These are phyloP conservation scores for Saccharomycopsis babjevae DNA, from an alignment of 805 yeast genomes.

Conservation along the genomic window DNA sequence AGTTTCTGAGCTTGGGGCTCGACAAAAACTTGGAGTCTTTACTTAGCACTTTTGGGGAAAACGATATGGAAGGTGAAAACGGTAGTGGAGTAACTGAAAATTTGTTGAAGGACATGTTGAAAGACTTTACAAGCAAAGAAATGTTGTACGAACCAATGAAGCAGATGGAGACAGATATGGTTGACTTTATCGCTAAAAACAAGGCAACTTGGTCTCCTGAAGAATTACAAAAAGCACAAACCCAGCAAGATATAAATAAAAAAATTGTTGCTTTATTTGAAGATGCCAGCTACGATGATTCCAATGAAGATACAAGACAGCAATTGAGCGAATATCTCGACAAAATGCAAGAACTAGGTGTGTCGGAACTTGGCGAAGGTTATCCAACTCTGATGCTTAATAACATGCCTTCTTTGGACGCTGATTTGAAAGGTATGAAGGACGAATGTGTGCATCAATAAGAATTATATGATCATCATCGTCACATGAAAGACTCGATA, in stretches of 20 bases:
- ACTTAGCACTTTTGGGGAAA: slow-evolving; percentile 18
- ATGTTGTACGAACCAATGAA: slow-evolving; percentile 82
- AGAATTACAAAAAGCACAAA: slow-evolving; percentile 43
- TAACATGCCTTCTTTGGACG: not conserved
- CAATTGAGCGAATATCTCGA: slow-evolving; percentile 51
- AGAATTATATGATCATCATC: not conserved
- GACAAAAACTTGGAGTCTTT: not conserved
- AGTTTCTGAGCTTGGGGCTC: slow-evolving; percentile 43
- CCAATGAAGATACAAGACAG: slow-evolving; percentile 31
- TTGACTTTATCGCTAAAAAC: slow-evolving; percentile 55
- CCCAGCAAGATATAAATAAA: slow-evolving; percentile 52
- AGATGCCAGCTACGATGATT: slow-evolving; percentile 48
- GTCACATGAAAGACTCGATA: too few species aligned
- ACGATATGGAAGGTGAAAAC: slow-evolving; percentile 20
- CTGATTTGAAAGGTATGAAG: not conserved
- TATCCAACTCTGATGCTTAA: not conserved
- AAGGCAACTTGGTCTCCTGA: slow-evolving; percentile 31
- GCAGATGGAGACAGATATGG: slow-evolving; percentile 65
- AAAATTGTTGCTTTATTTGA: slow-evolving; percentile 62
- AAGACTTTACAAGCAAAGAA: slow-evolving; percentile 74
- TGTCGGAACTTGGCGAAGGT: slow-evolving; percentile 33
- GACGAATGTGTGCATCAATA: slow-evolving; percentile 10
- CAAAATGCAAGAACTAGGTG: slow-evolving; percentile 61
- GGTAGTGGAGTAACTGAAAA: slow-evolving; percentile 24
- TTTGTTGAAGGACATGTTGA: slow-evolving; percentile 61